Base-by-base conservation (phyloP, 208 protist species). In the Blechomonas ayalai region DNA sequence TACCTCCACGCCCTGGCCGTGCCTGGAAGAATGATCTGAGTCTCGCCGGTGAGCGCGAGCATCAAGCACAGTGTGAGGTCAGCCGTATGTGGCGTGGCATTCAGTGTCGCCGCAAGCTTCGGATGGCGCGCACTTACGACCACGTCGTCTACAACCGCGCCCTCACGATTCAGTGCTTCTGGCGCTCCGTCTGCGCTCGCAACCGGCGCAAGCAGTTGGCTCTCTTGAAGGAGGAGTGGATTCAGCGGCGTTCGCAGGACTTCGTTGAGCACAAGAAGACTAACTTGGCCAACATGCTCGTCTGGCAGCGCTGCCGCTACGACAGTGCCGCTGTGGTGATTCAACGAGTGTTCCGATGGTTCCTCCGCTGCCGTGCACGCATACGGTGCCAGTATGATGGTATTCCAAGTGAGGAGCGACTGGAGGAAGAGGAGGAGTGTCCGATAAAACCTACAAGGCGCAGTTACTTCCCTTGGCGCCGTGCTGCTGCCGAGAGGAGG, bases 71-170 rank as follows among this genome's bases (percentile, higher is more conserved):
- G 64, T 48, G 40, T 13, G 49, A 62, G 57, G 65, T 92, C 6
- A 73, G 76, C 46, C 67, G 69, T 24, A 58, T 88, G 42, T 92
- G 83, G 79, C 78, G 83, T 16, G 83, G 83, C n/a, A 58, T 92
- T 15, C 31, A 77, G 36, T 74, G 69, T 25, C 78, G 83, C 26
- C 78, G 83, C 15, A 59, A 63, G 0, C 66, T 86, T 34, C 60
- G 52, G 3, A 70, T 75, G 48, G 63, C 53, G 18, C 69, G 63
- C 9, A 69, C 55, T 6, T 52, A 64, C 43, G 52, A 67, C 2
- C 38, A 64, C 19, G 50, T 74, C 38, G 58, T 82, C 19, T 68
- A 64, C 43, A 33, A 46, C n/a, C 74, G 74, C 20, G 77, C 75
- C 5, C 71, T 49, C 16, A 56, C 50, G 26, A 84, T 88, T 39